Base-by-base conservation (phyloP, 768 basidiomycete genomes). In the Termitomyces sp. region DNA sequence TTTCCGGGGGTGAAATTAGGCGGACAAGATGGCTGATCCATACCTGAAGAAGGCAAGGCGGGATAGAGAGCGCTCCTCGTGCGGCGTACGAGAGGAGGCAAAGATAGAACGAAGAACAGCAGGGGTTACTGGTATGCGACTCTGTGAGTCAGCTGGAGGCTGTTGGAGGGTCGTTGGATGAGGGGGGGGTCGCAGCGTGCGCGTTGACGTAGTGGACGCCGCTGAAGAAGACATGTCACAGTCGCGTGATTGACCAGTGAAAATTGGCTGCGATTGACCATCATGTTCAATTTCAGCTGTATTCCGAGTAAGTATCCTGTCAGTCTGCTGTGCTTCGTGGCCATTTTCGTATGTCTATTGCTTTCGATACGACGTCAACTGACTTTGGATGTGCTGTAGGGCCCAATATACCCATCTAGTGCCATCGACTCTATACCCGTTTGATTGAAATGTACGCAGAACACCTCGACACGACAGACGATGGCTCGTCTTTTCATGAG, bases 11-110 rank as follows among this genome's bases (percentile, higher is more conserved):
- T 27, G 7, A 22, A 15, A 44, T 25, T 11, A 32, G 11, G 48
- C 32, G 31, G 7, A 39, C 32, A 32, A 42, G 41, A 39, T 18
- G 54, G 35, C 40, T 22, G 50, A 53, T 52, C 50, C 63, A 43
- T 67, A 89, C 91, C 91, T 82, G 69, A 93, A 93, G 75, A 94
- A 94, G 29, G 91, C 91, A 49, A 91, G 78, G 13, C 90, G 82
- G 36, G 91, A 94, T 50, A 94, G 84, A 0, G 88, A 85, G 27
- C 91, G 82, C 67, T 94, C 91, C 66, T 94, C 91, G 52, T 86
- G 74, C 3, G 87, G 82, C 0, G 88, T 86, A 13, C 91, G 82
- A 20, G 91, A 93, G 12, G 90, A 93, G 25, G 91, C 83, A 68
- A 94, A 94, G 61, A 94, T 94, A 48, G 88, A 86, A 38, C 91